Conservation (phyloP, 305 asterid species). For the Fraxinus platypoda region DNA sequence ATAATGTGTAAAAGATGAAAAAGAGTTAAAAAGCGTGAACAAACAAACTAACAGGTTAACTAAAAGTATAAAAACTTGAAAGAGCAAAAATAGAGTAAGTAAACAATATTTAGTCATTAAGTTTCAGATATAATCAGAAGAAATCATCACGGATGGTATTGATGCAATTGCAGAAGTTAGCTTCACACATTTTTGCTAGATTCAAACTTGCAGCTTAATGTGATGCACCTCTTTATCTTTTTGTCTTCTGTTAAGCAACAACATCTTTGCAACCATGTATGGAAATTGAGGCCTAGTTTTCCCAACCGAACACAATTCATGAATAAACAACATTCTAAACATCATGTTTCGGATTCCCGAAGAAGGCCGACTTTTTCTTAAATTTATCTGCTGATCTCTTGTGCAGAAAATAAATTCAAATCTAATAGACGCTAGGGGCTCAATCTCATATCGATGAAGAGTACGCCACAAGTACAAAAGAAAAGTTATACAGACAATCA, state of each 20-base stretch:
- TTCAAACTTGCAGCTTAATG: background rate
- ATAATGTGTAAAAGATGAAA: background rate
- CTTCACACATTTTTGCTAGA: background rate
- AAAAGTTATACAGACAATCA: background rate
- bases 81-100: background rate
- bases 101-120: background rate
- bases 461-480: background rate
- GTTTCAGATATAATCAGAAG: background rate
- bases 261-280: background rate
- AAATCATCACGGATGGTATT: background rate
- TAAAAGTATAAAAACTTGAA: background rate
- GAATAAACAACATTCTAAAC: background rate
- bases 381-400: background rate
- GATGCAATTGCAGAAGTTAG: background rate
- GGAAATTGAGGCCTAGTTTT: background rate
- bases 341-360: background rate
- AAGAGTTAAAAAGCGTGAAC: background rate
- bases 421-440: background rate
- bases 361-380: background rate
- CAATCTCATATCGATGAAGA: background rate
- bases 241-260: background rate
- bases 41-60: background rate
- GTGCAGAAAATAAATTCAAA: background rate
- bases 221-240: background rate
- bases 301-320: slow-evolving; percentile 6